Conservation (phyloP, 129 eudicot species). For the Cynara cardunculus region DNA sequence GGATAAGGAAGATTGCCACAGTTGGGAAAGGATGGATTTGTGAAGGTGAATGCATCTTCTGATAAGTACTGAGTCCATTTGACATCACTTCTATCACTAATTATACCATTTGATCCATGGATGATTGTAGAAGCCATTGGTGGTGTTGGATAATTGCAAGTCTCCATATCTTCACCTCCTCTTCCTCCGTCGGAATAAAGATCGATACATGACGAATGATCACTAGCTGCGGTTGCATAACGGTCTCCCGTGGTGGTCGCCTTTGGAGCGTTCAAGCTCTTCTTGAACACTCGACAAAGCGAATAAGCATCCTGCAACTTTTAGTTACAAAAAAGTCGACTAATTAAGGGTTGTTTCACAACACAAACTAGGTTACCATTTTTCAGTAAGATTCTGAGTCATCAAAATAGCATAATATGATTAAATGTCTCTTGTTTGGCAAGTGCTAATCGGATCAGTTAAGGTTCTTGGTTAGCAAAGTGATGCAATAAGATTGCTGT, state of each 20-base stretch:
- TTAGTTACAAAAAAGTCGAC: conserved; percentile 1
- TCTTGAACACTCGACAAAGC: conserved; percentile 83
- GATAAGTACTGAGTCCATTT: conserved; percentile 86
- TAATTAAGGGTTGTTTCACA: not conserved
- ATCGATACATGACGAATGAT: conserved; percentile 57
- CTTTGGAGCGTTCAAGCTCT: conserved; percentile 64
- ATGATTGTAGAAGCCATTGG: conserved; percentile 19
- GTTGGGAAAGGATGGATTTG: conserved; percentile 50
- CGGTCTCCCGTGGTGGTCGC: conserved; percentile 28
- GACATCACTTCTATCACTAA: conserved; percentile 38
- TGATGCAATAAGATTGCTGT: not conserved
- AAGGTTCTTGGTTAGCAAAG: not conserved
- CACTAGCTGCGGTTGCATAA: conserved; percentile 41
- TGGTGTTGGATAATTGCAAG: conserved; percentile 39
- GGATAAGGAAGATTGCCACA: conserved; percentile 42
- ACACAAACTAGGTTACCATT: not conserved
- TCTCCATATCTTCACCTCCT: conserved; percentile 49
- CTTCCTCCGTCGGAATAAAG: conserved; percentile 52
- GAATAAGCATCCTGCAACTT: conserved; percentile 83
- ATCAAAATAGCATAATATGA: no score
- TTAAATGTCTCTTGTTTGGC: no score
- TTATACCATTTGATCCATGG: conserved; percentile 30
- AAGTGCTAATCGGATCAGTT: no score
- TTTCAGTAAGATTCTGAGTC: no score
- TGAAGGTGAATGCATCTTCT: conserved; percentile 66